These are phyloP conservation scores for Colletotrichum tabaci DNA, from an alignment of 2,329 filamentous ascomycete genomes.

Conservation along the genomic window DNA sequence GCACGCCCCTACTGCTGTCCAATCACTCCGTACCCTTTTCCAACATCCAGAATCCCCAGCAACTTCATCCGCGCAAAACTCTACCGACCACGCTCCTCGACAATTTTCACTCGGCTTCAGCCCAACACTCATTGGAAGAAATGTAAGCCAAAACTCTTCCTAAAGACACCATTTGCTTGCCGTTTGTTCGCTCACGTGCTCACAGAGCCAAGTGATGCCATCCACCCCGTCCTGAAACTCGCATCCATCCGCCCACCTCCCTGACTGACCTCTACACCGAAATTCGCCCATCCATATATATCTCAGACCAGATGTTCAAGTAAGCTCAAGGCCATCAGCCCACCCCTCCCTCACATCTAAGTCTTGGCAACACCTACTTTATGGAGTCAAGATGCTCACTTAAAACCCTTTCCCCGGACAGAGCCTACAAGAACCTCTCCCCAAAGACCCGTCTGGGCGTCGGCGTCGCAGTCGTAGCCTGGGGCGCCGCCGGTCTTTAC, in stretches of 20 bases:
- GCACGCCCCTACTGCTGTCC: background rate
- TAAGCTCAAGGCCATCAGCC: slow-evolving; percentile 36
- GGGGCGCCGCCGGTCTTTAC: slow-evolving; percentile 82
- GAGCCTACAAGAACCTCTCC: slow-evolving; percentile 80
- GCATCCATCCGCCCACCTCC: background rate
- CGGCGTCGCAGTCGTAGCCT: slow-evolving; percentile 82
- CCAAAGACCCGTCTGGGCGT: slow-evolving; percentile 79
- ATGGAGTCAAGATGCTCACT: slow-evolving; percentile 8
- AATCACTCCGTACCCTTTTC: background rate
- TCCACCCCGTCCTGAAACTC: background rate
- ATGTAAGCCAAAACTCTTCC: background rate
- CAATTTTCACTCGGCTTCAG: background rate
- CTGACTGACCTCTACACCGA: background rate
- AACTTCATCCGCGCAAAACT: slow-evolving; percentile 10
- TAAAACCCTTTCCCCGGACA: slow-evolving; percentile 49
- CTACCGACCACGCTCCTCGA: background rate
- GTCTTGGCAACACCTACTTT: background rate
- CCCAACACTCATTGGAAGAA: background rate
- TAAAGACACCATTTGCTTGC: background rate
- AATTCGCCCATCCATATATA: background rate
- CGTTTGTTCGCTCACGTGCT: background rate
- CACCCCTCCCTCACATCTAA: background rate
- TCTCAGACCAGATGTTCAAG: slow-evolving; percentile 36
- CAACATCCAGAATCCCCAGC: background rate
- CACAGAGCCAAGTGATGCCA: background rate